A percentile compares a stretch with the other conserved stretches of the same genome.
Conservation (phyloP, 192 early-diverging fungal genomes). For the Diversispora epigaea region DNA sequence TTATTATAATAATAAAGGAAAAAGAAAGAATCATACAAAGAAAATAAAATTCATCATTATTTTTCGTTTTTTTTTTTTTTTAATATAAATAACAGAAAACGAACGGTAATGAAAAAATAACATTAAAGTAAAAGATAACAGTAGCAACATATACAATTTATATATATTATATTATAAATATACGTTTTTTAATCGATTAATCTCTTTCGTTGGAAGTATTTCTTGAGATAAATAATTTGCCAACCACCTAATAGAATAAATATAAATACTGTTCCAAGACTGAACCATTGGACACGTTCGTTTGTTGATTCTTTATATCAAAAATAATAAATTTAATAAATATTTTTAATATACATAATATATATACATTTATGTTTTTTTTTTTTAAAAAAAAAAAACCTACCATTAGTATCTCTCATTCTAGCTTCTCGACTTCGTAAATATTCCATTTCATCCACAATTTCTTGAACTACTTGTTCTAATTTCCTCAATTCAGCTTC, state of each 20-base stretch:
- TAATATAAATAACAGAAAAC: too few relatives aligned
- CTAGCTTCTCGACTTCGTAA: conserved; percentile 76
- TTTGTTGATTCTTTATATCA: conserved; percentile 78
- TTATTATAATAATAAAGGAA: too few relatives aligned
- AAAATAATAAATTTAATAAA: conserved; percentile 1
- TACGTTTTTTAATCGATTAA: conserved; percentile 62
- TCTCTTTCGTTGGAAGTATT: conserved; percentile 89
- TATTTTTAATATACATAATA: neutral
- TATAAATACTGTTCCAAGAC: conserved; percentile 70
- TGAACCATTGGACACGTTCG: conserved; percentile 80
- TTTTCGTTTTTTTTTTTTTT: too few relatives aligned
- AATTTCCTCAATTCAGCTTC: conserved; percentile 85
- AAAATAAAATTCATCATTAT: too few relatives aligned
- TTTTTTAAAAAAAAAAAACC: neutral
- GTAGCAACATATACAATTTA: too few relatives aligned
- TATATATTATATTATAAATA: too few relatives aligned
- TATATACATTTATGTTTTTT: neutral
- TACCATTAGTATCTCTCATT: conserved; percentile 88
- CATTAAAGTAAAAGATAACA: too few relatives aligned
- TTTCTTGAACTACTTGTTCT: conserved; percentile 72
- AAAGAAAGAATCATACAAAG: too few relatives aligned
- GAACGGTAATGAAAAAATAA: too few relatives aligned
- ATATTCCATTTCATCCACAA: conserved; percentile 84
- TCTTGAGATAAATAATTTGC: conserved; percentile 84
- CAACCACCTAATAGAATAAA: conserved; percentile 68